phyloP scores from a whole-genome alignment of 2,329 filamentous ascomycete species.

The Nemania serpens region DNA sequence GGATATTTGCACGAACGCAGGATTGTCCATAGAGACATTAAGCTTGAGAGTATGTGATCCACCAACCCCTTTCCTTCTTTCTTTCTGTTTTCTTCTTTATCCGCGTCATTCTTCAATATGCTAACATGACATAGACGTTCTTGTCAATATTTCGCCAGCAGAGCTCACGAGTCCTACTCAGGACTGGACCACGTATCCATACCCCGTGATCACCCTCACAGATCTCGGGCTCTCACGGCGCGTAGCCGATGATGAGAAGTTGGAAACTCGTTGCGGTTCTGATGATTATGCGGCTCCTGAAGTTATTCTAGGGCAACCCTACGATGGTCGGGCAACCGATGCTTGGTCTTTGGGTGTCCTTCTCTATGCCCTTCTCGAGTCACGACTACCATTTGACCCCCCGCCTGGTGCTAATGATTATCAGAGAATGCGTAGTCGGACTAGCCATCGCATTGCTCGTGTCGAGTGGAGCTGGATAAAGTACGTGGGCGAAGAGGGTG shows the following conservation, averaged over 20 bases:
- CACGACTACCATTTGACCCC: conserved; percentile 90
- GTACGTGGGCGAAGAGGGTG: conserved; percentile 81
- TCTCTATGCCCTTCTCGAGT: conserved; percentile 90
- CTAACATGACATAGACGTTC: conserved; percentile 67
- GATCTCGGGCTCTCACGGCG: conserved; percentile 89
- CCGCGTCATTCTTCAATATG: conserved; percentile 5
- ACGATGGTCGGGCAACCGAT: conserved; percentile 89
- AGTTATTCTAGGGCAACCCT: conserved; percentile 91
- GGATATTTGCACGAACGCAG: conserved; percentile 81
- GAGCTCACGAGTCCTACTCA: conserved; percentile 66
- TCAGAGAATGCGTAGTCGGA: conserved; percentile 76
- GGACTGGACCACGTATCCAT: conserved; percentile 76
- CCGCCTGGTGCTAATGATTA: conserved; percentile 79
- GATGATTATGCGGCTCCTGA: conserved; percentile 98
- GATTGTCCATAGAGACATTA: conserved; percentile 97
- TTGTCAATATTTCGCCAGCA: conserved; percentile 78
- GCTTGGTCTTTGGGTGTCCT: conserved; percentile 95
- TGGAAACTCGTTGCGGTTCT: conserved; percentile 93
- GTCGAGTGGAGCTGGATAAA: conserved; percentile 95
- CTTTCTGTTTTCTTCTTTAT: conserved; percentile 8
- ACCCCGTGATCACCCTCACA: conserved; percentile 85
- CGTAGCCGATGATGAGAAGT: conserved; percentile 81
- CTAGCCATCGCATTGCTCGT: conserved; percentile 91
- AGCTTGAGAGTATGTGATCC: conserved; percentile 78
- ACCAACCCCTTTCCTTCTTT: background rate